phyloP scores from a whole-genome alignment of 768 basidiomycete species.

The Naganishia antarctica region DNA sequence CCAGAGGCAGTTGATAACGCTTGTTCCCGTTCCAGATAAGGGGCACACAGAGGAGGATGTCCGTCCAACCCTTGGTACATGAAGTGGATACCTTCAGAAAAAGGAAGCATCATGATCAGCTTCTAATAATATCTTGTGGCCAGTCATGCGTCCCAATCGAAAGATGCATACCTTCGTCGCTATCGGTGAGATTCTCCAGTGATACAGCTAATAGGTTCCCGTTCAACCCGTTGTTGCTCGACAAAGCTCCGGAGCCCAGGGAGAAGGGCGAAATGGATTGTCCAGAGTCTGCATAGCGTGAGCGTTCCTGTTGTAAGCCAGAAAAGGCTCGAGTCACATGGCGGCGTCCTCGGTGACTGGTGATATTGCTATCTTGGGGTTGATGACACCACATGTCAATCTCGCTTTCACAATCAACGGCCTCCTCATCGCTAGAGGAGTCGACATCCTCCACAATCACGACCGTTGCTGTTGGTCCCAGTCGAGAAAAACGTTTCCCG shows the following conservation, averaged over 20 bases:
- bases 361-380: too few relatives aligned
- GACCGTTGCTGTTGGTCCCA: not conserved
- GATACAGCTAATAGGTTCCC: not conserved
- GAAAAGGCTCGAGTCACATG: too few relatives aligned
- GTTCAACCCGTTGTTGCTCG: too few relatives aligned
- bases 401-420: not conserved
- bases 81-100: not conserved
- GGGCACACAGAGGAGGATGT: not conserved
- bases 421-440: constrained; percentile 10
- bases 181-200: not conserved
- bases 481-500: not conserved
- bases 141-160: too few relatives aligned
- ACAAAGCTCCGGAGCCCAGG: not conserved
- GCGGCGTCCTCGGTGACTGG: not conserved
- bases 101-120: not conserved
- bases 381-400: too few relatives aligned
- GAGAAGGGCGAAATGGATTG: not conserved
- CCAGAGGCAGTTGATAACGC: not conserved
- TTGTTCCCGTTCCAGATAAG: not conserved
- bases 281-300: not conserved
- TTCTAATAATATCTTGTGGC: not conserved
- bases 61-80: too few relatives aligned
- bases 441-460: constrained; percentile 7
- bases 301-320: not conserved
- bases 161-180: not conserved